phyloP scores from a whole-genome alignment of 768 basidiomycete species.

The Coprinopsis marcescibilis region DNA sequence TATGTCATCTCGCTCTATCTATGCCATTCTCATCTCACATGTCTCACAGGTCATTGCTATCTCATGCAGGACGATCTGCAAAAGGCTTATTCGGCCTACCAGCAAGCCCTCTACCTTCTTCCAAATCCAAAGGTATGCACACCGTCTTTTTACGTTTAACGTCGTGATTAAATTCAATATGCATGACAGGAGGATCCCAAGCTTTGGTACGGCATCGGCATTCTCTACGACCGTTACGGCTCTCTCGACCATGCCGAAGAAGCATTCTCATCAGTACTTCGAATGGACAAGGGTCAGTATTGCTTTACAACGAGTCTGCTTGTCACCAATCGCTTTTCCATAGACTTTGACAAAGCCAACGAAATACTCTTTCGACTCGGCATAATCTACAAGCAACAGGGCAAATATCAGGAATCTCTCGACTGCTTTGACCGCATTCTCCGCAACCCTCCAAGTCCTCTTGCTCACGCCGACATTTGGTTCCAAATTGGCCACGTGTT shows the following conservation, averaged over 20 bases:
- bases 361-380: slow-evolving; percentile 97
- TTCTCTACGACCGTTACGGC: slow-evolving; percentile 97
- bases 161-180: slow-evolving; percentile 8
- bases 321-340: slow-evolving; percentile 25
- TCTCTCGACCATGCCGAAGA: slow-evolving; percentile 99
- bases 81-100: slow-evolving; percentile 97
- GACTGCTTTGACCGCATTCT: slow-evolving; percentile 96
- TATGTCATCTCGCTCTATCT: slow-evolving; percentile 27
- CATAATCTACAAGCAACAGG: slow-evolving; percentile 99
- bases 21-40: slow-evolving; percentile 11
- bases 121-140: slow-evolving; percentile 83
- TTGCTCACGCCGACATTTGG: slow-evolving; percentile 98
- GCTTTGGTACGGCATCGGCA: slow-evolving; percentile 99
- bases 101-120: slow-evolving; percentile 93
- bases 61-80: slow-evolving; percentile 99
- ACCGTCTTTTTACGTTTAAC: slow-evolving; percentile 10
- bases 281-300: slow-evolving; percentile 91
- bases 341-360: slow-evolving; percentile 97
- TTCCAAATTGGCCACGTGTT: slow-evolving; percentile 99
- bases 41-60: slow-evolving; percentile 78
- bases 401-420: slow-evolving; percentile 84
- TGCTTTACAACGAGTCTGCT: slow-evolving; percentile 16
- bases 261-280: slow-evolving; percentile 91
- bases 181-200: slow-evolving; percentile 81
- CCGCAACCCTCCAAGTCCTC: slow-evolving; percentile 89